phyloP scores from a whole-genome alignment of 176 grass and related monocot genomes.

The Luzula sylvatica region DNA sequence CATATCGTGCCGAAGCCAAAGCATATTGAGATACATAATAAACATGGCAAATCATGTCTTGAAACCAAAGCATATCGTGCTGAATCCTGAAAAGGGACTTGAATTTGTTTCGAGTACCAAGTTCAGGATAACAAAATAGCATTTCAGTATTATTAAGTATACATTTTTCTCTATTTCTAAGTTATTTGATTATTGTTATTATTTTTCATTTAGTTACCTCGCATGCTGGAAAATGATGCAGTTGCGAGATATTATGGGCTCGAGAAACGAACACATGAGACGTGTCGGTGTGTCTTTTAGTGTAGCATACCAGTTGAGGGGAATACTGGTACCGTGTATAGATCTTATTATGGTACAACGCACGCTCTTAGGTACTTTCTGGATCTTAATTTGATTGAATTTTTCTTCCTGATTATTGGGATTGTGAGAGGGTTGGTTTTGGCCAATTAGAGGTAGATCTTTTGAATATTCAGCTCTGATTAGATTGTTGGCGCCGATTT shows the following conservation, averaged over 20 bases:
- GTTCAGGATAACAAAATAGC: constrained; percentile 62
- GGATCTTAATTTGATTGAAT: no score
- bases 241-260: constrained; percentile 65
- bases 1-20: no score
- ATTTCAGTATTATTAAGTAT: constrained; percentile 12
- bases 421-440: no score
- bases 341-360: no score
- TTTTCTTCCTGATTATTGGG: no score
- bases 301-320: background rate
- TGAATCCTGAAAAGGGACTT: constrained; percentile 51
- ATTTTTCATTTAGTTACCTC: constrained; percentile 47
- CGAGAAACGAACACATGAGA: constrained; percentile 58
- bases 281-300: constrained; percentile 45
- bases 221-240: constrained; percentile 69
- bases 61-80: constrained; percentile 61
- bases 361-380: no score
- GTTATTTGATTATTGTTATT: background rate
- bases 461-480: no score
- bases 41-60: constrained; percentile 81
- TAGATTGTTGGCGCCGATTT: no score
- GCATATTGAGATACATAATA: no score
- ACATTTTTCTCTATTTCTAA: background rate
- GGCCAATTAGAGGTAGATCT: no score
- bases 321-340: no score
- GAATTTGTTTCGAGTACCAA: constrained; percentile 46